Evolutionary conservation across 257 asterid genomes (phyloP).

Genomic region (Fraxinus cuspidata): DNA sequence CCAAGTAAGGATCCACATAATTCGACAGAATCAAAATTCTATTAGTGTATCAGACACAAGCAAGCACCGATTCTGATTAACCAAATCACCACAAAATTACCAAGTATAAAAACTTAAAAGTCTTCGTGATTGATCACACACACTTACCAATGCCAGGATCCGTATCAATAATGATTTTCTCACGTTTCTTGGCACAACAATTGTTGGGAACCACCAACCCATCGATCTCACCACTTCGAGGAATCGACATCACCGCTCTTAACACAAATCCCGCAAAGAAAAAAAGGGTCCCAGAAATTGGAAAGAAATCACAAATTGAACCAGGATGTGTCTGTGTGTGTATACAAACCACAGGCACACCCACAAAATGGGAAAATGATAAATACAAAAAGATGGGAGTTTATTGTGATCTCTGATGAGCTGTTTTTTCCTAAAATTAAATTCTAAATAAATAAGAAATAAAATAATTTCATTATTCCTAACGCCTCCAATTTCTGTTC

Average conservation of each 20-base stretch:
- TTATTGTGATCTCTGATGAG: slow-evolving; percentile 33
- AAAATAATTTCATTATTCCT: slow-evolving; percentile 12
- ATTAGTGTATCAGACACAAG: background rate
- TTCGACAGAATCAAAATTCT: background rate
- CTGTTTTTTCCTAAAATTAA: slow-evolving; percentile 1
- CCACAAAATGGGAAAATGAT: background rate
- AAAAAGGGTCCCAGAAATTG: slow-evolving; percentile 21
- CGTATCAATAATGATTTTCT: slow-evolving; percentile 60
- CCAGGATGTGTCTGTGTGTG: background rate
- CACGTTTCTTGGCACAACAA: slow-evolving; percentile 28
- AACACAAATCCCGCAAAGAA: slow-evolving; percentile 21
- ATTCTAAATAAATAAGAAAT: background rate
- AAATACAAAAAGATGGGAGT: slow-evolving; percentile 19
- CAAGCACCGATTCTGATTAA: too few relatives aligned
- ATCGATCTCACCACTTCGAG: slow-evolving; percentile 21
- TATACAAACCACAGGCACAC: background rate
- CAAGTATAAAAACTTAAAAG: slow-evolving; percentile 1
- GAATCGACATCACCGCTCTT: too few relatives aligned
- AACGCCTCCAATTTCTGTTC: slow-evolving; percentile 10
- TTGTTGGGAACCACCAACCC: too few relatives aligned
- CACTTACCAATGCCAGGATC: slow-evolving; percentile 69
- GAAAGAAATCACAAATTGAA: slow-evolving; percentile 6
- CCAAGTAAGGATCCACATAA: background rate
- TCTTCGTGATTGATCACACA: background rate
- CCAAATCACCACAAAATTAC: background rate